Evolutionary conservation across 495 filamentous ascomycete genomes (phyloP), one percentile per base, ranked within the genome.

Genomic region (Oidiodendron maius): DNA sequence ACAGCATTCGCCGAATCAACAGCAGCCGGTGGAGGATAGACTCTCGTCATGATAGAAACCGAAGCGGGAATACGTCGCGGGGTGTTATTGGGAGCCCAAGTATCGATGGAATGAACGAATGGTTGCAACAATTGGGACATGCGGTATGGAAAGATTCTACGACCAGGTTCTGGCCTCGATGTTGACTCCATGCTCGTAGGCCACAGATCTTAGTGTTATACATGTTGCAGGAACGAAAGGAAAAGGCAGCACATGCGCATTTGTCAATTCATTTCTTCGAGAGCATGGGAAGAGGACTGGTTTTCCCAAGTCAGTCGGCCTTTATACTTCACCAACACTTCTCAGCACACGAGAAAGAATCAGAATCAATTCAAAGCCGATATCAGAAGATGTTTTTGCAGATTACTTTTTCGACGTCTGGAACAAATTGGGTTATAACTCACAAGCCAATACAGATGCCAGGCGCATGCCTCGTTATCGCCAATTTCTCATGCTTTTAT

Each of bases 161-260:
- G n/a, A n/a, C n/a, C n/a, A n/a, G n/a, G n/a, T n/a, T n/a, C n/a
- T n/a, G n/a, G n/a, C n/a, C n/a, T n/a, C n/a, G n/a, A n/a, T n/a
- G n/a, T n/a, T n/a, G n/a, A n/a, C n/a, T n/a, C n/a, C n/a, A n/a
- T n/a, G n/a, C n/a, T n/a, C n/a, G n/a, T n/a, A n/a, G n/a, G n/a
- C n/a, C n/a, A n/a, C n/a, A n/a, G n/a, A n/a, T 30, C 66, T 96
- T 30, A 89, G 88, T 54, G 70, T 79, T 25, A 68, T 95, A 8
- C 90, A 96, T 57, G 83, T 96, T 17, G 86, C 89, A 10, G 89
- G 90, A 28, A 95, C 89, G 11, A 96, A 96, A 70, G 90, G 90
- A 47, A 96, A 96, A 66, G 90, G 90, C 18, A 84, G 80, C 38
- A 87, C 83, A n/a, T 85, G 82, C 55, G 80, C 84, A 39, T 87